Base-by-base conservation (phyloP, 352 stramenopile species). In the Albugo candida region DNA sequence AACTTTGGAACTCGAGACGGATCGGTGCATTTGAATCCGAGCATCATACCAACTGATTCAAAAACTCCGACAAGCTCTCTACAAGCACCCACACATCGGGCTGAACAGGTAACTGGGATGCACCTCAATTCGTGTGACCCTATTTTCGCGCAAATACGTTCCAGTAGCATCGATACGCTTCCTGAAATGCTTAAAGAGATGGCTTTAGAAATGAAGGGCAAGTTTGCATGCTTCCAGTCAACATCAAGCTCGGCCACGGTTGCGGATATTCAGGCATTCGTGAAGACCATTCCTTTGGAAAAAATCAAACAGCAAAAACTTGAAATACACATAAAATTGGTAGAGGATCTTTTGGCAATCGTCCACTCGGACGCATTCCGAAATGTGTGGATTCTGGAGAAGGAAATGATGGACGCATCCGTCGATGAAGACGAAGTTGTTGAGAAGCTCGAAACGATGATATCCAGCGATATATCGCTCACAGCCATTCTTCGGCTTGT, bases 241-340 rank as follows among this genome's bases (percentile, higher is more conserved):
- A 64, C 61, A 2, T 75, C 64, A 42, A 38, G 52, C 10, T 61
- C 51, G 0, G 71, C 71, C 1, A 65, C 65, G 0, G 60, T 71
- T 2, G 61, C 68, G 20, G 69, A 86, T 54, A 62, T 86, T 34
- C 70, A 83, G 35, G 69, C 68, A 20, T 82, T 83, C 41, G 65
- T 88, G n/a, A 78, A 74, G 36, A 55, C 46, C 1, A 66, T 84
- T 13, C 72, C 72, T 14, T 53, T 66, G 16, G 71, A 84, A 54
- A 79, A 83, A 35, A 48, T 55, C 20, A 63, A 52, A 0, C 73
- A 86, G 36, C 58, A 76, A 18, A 47, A 60, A 0, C 55, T 84
- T 3, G 70, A 81, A 47, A 59, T 61, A 21, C 69, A 83, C n/a
- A 66, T 83, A 12, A 69, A 68, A 40, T 24, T 85, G 21, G 43